Conservation (phyloP, 768 basidiomycete genomes). For the Favolaschia claudopus region DNA sequence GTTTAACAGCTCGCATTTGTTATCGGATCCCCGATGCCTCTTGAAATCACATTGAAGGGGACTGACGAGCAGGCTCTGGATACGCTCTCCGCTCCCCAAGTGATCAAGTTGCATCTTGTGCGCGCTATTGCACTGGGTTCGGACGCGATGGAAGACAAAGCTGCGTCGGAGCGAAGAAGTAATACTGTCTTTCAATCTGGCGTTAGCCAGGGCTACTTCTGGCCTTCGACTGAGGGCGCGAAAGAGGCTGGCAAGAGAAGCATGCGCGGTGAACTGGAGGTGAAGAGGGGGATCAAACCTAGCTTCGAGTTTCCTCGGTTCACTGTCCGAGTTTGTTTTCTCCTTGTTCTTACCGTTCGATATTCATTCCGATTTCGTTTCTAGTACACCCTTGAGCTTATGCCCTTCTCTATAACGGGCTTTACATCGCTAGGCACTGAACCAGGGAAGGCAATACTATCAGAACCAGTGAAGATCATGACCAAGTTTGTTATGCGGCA, state of each 20-base stretch:
- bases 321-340: constrained; percentile 48
- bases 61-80: constrained; percentile 58
- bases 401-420: constrained; percentile 51
- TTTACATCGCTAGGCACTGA: constrained; percentile 38
- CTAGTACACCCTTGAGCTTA: constrained; percentile 55
- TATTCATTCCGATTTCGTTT: not conserved
- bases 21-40: constrained; percentile 58
- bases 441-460: constrained; percentile 37
- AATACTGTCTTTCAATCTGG: constrained; percentile 54
- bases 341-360: not conserved
- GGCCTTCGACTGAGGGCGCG: constrained; percentile 47
- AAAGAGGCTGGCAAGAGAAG: constrained; percentile 40
- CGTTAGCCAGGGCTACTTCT: constrained; percentile 57
- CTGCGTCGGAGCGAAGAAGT: constrained; percentile 45
- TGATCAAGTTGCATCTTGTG: constrained; percentile 50
- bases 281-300: constrained; percentile 53
- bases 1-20: constrained; percentile 53
- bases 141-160: constrained; percentile 50
- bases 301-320: constrained; percentile 50
- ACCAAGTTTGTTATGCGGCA: constrained; percentile 29
- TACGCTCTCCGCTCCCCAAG: constrained; percentile 49
- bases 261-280: constrained; percentile 59
- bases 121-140: constrained; percentile 58
- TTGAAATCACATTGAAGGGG: constrained; percentile 54
- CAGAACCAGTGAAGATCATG: constrained; percentile 48